These are phyloP conservation scores for Penicillium sp. DNA, from an alignment of 2,329 filamentous ascomycete species.

Conservation along the genomic window DNA sequence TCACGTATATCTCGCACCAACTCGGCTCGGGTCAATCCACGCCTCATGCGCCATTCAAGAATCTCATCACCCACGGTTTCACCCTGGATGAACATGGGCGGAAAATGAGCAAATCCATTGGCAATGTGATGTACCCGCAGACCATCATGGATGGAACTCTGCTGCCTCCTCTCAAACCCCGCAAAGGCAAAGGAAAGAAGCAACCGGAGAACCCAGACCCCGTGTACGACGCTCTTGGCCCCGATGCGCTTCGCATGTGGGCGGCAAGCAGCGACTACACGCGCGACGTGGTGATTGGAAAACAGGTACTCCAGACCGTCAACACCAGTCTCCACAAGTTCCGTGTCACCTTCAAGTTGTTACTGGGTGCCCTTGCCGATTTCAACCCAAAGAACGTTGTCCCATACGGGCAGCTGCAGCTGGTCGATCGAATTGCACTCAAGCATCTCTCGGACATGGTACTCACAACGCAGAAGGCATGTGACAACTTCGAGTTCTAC, in stretches of 20 bases:
- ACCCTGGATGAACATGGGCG: slow-evolving; percentile 84
- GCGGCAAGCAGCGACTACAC: slow-evolving; percentile 90
- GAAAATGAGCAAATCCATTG: slow-evolving; percentile 98
- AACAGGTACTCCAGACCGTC: slow-evolving; percentile 71
- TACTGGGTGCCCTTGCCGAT: slow-evolving; percentile 71
- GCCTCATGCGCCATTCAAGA: slow-evolving; percentile 71
- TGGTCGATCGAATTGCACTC: slow-evolving; percentile 71
- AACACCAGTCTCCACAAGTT: slow-evolving; percentile 80
- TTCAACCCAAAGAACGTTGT: slow-evolving; percentile 46
- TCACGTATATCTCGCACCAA: slow-evolving; percentile 72
- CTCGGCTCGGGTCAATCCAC: slow-evolving; percentile 34
- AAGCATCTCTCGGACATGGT: slow-evolving; percentile 69
- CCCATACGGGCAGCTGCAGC: slow-evolving; percentile 52
- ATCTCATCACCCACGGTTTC: slow-evolving; percentile 93
- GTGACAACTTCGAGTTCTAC: slow-evolving; percentile 75
- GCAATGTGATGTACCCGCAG: slow-evolving; percentile 77
- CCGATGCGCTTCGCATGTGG: slow-evolving; percentile 87
- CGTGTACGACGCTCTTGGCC: slow-evolving; percentile 69
- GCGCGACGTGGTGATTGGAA: slow-evolving; percentile 77
- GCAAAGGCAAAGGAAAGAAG: slow-evolving; percentile 55
- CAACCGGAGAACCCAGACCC: slow-evolving; percentile 35
- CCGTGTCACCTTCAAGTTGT: slow-evolving; percentile 83
- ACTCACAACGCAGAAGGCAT: slow-evolving; percentile 62
- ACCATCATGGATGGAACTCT: slow-evolving; percentile 84
- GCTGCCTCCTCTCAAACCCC: slow-evolving; percentile 65